Conservation (phyloP, 1,284 basidiomycete genomes). For the Rhodotorula sp. region DNA sequence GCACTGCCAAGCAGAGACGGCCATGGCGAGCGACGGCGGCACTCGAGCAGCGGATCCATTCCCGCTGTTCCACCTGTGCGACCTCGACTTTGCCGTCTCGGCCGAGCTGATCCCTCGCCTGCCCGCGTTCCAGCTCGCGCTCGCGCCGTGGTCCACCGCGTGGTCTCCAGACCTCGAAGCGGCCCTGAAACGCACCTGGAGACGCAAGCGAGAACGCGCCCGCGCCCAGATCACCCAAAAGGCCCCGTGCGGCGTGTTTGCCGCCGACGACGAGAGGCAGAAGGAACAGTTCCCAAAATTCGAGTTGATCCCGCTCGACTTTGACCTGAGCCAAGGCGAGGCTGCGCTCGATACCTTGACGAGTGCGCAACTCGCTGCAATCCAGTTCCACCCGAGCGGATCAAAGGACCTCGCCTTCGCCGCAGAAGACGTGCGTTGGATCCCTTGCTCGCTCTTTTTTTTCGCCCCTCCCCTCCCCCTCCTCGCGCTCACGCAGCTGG, state of each 20-base stretch:
- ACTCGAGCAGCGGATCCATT: conserved; percentile 13
- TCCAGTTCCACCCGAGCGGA: conserved; percentile 22
- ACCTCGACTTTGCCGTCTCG: conserved; percentile 18
- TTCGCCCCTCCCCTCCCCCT: not conserved
- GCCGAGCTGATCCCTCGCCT: conserved; percentile 4
- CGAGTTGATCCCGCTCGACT: conserved; percentile 26
- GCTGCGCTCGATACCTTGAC: conserved; percentile 11
- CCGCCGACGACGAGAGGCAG: not conserved
- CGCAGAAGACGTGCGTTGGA: conserved; percentile 19
- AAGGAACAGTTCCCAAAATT: conserved; percentile 8
- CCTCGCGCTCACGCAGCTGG: no score
- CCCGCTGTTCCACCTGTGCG: conserved; percentile 28
- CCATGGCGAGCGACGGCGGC: not conserved
- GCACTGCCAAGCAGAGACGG: no score
- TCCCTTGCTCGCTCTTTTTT: not conserved
- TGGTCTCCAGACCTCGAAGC: conserved; percentile 11
- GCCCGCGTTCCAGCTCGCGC: conserved; percentile 16
- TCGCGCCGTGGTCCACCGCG: conserved; percentile 16
- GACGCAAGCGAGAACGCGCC: conserved; percentile 12
- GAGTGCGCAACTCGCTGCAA: conserved; percentile 22
- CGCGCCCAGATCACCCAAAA: conserved; percentile 8
- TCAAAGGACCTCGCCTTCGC: conserved; percentile 16
- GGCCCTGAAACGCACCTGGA: conserved; percentile 11
- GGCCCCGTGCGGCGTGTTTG: conserved; percentile 12
- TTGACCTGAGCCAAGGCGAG: not conserved